phyloP scores from a whole-genome alignment of 306 rosid species.

The Acacia confusa region DNA sequence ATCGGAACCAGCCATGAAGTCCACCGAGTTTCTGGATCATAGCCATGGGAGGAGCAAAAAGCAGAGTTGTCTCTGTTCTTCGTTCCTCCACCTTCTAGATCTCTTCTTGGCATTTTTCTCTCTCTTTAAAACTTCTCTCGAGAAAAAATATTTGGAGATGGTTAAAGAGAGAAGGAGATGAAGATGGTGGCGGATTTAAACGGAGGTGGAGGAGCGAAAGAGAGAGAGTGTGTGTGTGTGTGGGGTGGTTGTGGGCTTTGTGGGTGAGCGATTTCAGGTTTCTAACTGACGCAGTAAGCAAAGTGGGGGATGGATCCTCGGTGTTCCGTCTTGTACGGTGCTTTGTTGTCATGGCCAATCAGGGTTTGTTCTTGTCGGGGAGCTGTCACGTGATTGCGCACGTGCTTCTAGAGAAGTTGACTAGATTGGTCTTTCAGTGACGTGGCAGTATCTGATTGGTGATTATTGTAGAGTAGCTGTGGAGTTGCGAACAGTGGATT shows the following conservation, averaged over 20 bases:
- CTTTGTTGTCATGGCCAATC: neutral
- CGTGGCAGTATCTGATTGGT: neutral
- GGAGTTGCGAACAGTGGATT: neutral
- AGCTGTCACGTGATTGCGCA: neutral
- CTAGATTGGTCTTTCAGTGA: neutral
- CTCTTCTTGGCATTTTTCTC: conserved; percentile 50
- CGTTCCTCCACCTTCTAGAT: conserved; percentile 52
- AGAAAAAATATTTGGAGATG: neutral
- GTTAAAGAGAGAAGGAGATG: neutral
- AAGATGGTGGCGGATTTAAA: conserved; percentile 26
- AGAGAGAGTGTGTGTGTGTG: no score
- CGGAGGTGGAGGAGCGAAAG: conserved; percentile 8
- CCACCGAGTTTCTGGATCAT: conserved; percentile 60
- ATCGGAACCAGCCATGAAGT: conserved; percentile 83
- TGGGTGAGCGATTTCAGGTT: conserved; percentile 30
- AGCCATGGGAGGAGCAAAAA: conserved; percentile 34
- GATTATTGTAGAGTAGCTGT: fast-evolving
- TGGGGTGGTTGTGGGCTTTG: neutral
- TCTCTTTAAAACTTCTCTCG: neutral
- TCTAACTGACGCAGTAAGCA: conserved; percentile 38
- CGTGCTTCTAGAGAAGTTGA: neutral
- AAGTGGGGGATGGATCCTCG: neutral
- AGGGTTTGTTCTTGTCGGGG: neutral
- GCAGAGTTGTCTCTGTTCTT: conserved; percentile 44
- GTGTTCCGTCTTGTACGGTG: neutral